These are phyloP conservation scores for sweet orange (Citrus sinensis) DNA, from an alignment of 345 rosid species.

Conservation along the genomic window DNA sequence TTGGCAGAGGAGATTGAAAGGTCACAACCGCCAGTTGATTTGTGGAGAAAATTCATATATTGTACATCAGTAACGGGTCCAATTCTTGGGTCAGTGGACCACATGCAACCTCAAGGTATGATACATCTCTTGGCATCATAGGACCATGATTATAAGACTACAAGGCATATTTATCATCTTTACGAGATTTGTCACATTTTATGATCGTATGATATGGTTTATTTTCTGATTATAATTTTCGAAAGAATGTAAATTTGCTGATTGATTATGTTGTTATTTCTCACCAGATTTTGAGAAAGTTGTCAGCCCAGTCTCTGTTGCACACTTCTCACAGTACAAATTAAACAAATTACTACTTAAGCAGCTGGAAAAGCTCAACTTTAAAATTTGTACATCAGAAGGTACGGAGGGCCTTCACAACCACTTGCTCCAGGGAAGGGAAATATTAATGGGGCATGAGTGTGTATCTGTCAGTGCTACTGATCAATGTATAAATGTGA, in stretches of 20 bases:
- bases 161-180: not conserved
- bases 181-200: not conserved
- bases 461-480: slow-evolving; percentile 60
- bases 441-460: slow-evolving; percentile 77
- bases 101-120: slow-evolving; percentile 94
- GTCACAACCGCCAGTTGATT: slow-evolving; percentile 79
- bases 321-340: slow-evolving; percentile 91
- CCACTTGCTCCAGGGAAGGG: slow-evolving; percentile 33
- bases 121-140: not conserved
- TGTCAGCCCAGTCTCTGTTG: slow-evolving; percentile 84
- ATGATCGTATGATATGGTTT: not conserved
- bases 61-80: slow-evolving; percentile 88
- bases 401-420: slow-evolving; percentile 22
- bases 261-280: slow-evolving; percentile 19
- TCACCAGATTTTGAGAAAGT: slow-evolving; percentile 71
- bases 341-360: slow-evolving; percentile 60
- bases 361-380: slow-evolving; percentile 55
- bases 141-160: not conserved
- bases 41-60: slow-evolving; percentile 91
- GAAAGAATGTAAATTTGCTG: not conserved
- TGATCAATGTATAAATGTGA: slow-evolving; percentile 45
- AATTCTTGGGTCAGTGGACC: slow-evolving; percentile 86
- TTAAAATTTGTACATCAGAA: slow-evolving; percentile 34
- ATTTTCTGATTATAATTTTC: not conserved
- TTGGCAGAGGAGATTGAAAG: slow-evolving; percentile 80